These are phyloP conservation scores for Phaeoacremonium minimum DNA, from an alignment of 2,329 filamentous ascomycete genomes.

Conservation along the genomic window DNA sequence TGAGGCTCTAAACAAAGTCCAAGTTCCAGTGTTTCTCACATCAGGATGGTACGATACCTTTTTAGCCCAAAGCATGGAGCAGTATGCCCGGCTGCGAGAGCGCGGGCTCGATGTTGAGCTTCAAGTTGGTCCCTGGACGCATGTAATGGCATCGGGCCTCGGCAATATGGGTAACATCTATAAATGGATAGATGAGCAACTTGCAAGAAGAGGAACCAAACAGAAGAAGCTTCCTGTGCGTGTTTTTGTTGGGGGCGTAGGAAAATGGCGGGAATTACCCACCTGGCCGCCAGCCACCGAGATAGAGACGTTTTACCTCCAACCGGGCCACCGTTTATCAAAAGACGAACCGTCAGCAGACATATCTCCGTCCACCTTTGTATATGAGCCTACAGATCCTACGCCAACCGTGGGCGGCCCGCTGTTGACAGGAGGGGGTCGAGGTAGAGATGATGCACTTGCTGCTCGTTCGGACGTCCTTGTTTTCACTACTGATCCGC, in stretches of 20 bases:
- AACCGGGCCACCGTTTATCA: slow-evolving; percentile 3
- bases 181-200: slow-evolving; percentile 9
- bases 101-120: slow-evolving; percentile 10
- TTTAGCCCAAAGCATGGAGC: slow-evolving; percentile 9
- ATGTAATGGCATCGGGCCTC: slow-evolving; percentile 4
- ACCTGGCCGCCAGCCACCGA: slow-evolving; percentile 9
- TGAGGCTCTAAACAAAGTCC: slow-evolving; percentile 9
- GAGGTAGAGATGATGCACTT: slow-evolving; percentile 12
- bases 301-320: slow-evolving; percentile 6
- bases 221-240: slow-evolving; percentile 2
- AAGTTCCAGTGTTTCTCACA: slow-evolving; percentile 11
- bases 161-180: slow-evolving; percentile 4
- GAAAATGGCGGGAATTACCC: slow-evolving; percentile 10
- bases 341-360: background rate
- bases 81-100: slow-evolving; percentile 8
- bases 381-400: slow-evolving; percentile 16
- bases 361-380: slow-evolving; percentile 8
- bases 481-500: slow-evolving; percentile 13
- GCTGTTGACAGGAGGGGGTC: slow-evolving; percentile 7
- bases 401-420: slow-evolving; percentile 16
- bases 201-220: slow-evolving; percentile 3
- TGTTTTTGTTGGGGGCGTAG: slow-evolving; percentile 10
- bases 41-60: slow-evolving; percentile 14
- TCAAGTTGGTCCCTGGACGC: slow-evolving; percentile 13
- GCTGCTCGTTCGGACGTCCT: slow-evolving; percentile 15